Percentiles rank a stretch among this genome's conserved stretches.
phyloP scores from a whole-genome alignment of 2,329 filamentous ascomycete genomes.

The Didymella pomorum region DNA sequence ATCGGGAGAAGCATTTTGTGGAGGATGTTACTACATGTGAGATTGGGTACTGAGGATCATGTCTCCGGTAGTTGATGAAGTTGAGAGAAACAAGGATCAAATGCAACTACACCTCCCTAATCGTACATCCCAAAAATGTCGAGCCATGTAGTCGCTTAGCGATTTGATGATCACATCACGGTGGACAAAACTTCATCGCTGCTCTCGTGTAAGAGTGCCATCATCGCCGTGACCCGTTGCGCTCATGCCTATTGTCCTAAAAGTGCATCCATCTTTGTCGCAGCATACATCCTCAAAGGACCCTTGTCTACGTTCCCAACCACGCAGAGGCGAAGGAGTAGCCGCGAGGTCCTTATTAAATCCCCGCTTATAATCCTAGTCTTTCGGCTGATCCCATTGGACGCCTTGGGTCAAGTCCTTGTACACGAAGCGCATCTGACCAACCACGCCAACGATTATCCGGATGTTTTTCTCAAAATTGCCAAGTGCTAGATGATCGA shows the following conservation, averaged over 20 bases:
- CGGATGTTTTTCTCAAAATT: not conserved
- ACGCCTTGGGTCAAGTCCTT: not conserved
- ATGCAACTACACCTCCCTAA: not conserved
- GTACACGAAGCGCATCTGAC: not conserved
- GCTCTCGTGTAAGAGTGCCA: not conserved
- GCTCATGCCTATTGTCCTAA: not conserved
- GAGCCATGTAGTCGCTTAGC: not conserved
- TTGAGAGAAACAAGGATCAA: not conserved
- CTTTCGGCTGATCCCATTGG: not conserved
- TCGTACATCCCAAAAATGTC: not conserved
- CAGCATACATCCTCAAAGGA: not conserved
- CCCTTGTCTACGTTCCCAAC: not conserved
- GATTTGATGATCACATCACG: not conserved
- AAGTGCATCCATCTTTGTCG: not conserved
- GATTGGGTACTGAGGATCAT: conserved; percentile 20
- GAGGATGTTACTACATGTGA: conserved; percentile 56
- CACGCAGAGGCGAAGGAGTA: not conserved
- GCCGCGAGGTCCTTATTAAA: not conserved
- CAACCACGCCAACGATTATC: not conserved
- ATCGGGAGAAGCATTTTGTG: conserved; percentile 55
- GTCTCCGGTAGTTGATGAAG: not conserved
- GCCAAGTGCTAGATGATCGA: not conserved
- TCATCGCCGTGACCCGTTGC: too few species aligned
- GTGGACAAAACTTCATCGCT: not conserved
- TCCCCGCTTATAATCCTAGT: conserved; percentile 3